Percentiles rank a stretch among this genome's conserved stretches.
Conservation (phyloP, 306 rosid species). For the Argentina anserina region DNA sequence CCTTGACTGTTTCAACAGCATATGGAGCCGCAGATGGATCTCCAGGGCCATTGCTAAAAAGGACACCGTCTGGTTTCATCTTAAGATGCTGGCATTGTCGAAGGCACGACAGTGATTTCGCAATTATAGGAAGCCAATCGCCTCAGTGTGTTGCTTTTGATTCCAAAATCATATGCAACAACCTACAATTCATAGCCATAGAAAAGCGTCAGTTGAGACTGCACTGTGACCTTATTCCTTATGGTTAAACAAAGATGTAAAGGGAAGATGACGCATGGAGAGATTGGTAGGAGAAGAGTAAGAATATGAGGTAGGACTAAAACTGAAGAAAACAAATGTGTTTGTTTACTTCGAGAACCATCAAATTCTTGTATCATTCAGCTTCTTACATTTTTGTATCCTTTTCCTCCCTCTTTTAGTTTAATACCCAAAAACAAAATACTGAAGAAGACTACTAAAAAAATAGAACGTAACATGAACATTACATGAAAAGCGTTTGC, state of each 20-base stretch:
- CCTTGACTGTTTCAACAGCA: conserved; percentile 82
- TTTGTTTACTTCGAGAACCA: no score
- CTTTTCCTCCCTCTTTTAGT: not conserved
- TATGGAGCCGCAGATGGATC: conserved; percentile 96
- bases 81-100: conserved; percentile 79
- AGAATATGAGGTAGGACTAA: no score
- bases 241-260: no score
- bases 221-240: no score
- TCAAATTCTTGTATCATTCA: not conserved
- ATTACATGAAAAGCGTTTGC: conserved; percentile 62
- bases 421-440: not conserved
- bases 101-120: conserved; percentile 86
- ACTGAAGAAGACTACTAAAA: not conserved
- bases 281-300: no score
- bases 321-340: no score
- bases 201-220: not conserved
- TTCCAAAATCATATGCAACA: conserved; percentile 93
- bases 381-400: not conserved
- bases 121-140: conserved; percentile 87
- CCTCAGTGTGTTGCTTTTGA: conserved; percentile 86
- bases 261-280: no score
- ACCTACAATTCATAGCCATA: conserved; percentile 42
- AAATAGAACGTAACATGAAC: not conserved
- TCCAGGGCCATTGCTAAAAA: conserved; percentile 96
- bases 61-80: conserved; percentile 81